Base-by-base conservation (phyloP, 2,329 filamentous ascomycete species). In the Colletotrichum simmondsii region DNA sequence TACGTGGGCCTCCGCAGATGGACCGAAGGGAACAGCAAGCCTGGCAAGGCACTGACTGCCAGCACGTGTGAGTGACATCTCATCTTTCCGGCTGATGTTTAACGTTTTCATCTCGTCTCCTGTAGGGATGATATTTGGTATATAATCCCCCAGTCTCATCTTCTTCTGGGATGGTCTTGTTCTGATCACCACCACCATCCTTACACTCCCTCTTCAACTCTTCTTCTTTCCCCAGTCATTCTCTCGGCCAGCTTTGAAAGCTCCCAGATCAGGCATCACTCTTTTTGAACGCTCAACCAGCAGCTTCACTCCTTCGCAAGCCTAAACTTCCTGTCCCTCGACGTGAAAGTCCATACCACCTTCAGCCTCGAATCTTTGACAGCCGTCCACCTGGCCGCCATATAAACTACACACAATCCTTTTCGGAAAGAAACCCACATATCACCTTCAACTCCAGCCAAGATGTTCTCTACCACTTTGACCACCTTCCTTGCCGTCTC, bases 401-500 rank as follows among this genome's bases (percentile, higher is more conserved):
- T 52, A 28, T 53, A 12, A 56, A 42, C 16, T 5, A 57, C 49
- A 64, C 28, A 54, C 52, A 57, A 35, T 22, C 35, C 60, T 42
- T 59, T 49, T 67, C 56, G 28, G 46, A 56, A 68, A 60, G 8
- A 58, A 26, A 58, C 4, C 49, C n/a, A 42, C 28, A 35, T 22
- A 52, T 28, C 19, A 46, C 35, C 32, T 63, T 69, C 62, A 54
- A 62, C 46, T 63, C 46, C 52, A 54, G 24, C 57, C 76, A 77
- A 74, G 12, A 78, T 78, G 77, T 76, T 81, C 69, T 42, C 71
- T 28, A 73, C 75, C 69, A 76, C 77, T 69, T 71, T 82, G 75
- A 77, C 79, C 68, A 75, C 80, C 68, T 65, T 82, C 76, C 72
- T 82, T 37, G 77, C 77, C 66, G 78, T 78, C 65, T 75, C 77